Percentiles rank a stretch among this genome's conserved stretches.
Conservation (phyloP, 1,284 basidiomycete genomes). For the Microbotryum scabiosae region DNA sequence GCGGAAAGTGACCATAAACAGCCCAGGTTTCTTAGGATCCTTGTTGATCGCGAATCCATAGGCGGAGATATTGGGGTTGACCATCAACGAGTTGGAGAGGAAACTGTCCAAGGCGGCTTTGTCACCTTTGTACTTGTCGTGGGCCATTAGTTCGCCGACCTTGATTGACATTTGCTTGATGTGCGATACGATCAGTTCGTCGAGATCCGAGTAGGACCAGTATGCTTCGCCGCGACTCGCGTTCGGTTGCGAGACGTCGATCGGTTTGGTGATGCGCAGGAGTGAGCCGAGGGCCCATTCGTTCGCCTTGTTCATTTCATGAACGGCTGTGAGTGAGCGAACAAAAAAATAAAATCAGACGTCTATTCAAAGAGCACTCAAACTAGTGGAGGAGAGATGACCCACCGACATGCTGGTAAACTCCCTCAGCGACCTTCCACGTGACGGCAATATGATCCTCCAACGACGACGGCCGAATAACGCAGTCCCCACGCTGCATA, state of each 20-base stretch:
- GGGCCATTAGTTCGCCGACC: constrained; percentile 88
- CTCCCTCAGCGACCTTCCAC: constrained; percentile 95
- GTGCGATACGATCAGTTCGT: constrained; percentile 96
- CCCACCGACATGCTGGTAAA: constrained; percentile 97
- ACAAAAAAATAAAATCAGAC: too few relatives aligned
- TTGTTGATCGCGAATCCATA: constrained; percentile 77
- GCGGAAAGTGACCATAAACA: constrained; percentile 89
- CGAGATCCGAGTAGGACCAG: constrained; percentile 86
- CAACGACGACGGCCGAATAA: constrained; percentile 92
- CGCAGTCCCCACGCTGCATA: constrained; percentile 86
- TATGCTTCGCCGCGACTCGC: constrained; percentile 48
- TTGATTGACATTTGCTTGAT: constrained; percentile 88
- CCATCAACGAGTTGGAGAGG: constrained; percentile 79
- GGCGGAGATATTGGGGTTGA: constrained; percentile 87
- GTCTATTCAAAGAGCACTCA: too few relatives aligned
- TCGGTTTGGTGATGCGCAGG: constrained; percentile 15
- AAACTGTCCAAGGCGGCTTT: constrained; percentile 81
- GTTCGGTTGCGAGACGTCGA: constrained; percentile 3
- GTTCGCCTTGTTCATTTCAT: constrained; percentile 67
- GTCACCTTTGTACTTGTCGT: constrained; percentile 90
- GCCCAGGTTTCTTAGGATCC: constrained; percentile 80
- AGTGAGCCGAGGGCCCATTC: constrained; percentile 40
- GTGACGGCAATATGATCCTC: constrained; percentile 91
- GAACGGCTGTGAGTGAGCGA: constrained; percentile 86
- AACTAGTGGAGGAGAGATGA: too few relatives aligned